Base-by-base conservation (phyloP, 768 basidiomycete genomes). In the Suillus plorans region DNA sequence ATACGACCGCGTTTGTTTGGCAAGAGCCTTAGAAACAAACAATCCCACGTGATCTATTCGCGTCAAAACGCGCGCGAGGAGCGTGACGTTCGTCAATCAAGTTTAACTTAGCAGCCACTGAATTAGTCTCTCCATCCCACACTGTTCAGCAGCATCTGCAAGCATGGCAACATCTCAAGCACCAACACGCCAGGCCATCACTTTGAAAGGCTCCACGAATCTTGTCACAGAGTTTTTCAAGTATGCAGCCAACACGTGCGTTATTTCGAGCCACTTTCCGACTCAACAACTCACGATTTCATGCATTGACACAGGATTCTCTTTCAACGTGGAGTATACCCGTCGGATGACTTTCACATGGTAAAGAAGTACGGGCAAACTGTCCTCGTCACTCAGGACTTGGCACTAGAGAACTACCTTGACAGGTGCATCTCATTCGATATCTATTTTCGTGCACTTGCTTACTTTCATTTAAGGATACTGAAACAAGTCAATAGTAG, bases 141-240 rank as follows among this genome's bases (percentile, higher is more conserved):
- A n/a, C 9, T 37, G 13, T 56, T 20, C 60, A 58, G 16, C 42
- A 64, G 25, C 18, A 58, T 36, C 8, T 22, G 4, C 16, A 18
- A 47, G n/a, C 7, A 82, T 82, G 81, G 75, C 80, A 18, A 82
- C 81, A 1, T 80, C 79, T 65, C 82, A 83, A 72, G 78, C 80
- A 56, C 80, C 80, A 4, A 78, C 80, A 25, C 86, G 87, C 50
- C 89, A 92, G 67, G 88, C 90, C 5, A 97, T 99, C 69, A 96
- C 94, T 0, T 89, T 99, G 77, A 97, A 98, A 72, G 97, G 97
- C 3, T 97, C 95, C 0, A 94, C 95, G 3, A 84, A 87, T 47
- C 84, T 98, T 22, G 97, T 99, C 63, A 97, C 95, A 0, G 97
- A 99, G 71, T 99, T 99, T 84, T 99, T 99, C 84, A 98, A 98